Conservation (phyloP, 768 basidiomycete species). For the Pisolithus microcarpus region DNA sequence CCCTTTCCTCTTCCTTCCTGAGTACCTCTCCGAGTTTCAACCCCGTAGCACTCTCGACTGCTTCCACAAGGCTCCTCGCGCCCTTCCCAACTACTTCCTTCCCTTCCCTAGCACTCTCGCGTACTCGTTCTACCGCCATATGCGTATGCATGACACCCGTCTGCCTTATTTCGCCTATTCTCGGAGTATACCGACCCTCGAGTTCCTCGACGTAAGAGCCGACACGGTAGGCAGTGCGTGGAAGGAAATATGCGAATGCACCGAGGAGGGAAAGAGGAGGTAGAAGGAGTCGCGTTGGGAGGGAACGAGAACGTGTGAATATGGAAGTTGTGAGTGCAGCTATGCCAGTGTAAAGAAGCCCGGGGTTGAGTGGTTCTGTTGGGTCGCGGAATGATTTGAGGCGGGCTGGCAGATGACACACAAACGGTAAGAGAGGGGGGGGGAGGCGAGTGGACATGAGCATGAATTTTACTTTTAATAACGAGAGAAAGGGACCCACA, state of each 20-base stretch:
- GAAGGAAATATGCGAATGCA: slow-evolving; percentile 80
- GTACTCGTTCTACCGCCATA: slow-evolving; percentile 53
- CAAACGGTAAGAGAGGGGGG: no score
- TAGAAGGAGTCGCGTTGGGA: slow-evolving; percentile 62
- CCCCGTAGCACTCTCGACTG: slow-evolving; percentile 64
- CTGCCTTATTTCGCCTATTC: slow-evolving; percentile 59
- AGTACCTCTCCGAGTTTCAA: slow-evolving; percentile 60
- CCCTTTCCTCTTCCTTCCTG: slow-evolving; percentile 28
- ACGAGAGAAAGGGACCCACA: slow-evolving; percentile 42
- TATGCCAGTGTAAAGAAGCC: slow-evolving; percentile 85
- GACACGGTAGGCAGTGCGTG: slow-evolving; percentile 69
- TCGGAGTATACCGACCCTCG: slow-evolving; percentile 67
- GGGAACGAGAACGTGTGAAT: slow-evolving; percentile 66
- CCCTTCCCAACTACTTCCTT: slow-evolving; percentile 38
- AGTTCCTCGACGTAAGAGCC: slow-evolving; percentile 55
- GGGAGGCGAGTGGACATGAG: not conserved
- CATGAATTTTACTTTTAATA: not conserved
- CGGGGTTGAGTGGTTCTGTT: slow-evolving; percentile 80
- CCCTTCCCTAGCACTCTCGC: slow-evolving; percentile 43
- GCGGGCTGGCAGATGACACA: slow-evolving; percentile 55
- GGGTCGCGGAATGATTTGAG: slow-evolving; percentile 77
- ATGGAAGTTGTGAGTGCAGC: slow-evolving; percentile 86
- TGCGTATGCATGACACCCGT: slow-evolving; percentile 52
- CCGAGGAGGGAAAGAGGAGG: slow-evolving; percentile 69
- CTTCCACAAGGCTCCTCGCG: slow-evolving; percentile 41